Evolutionary conservation across 2,329 filamentous ascomycete species (phyloP), one percentile per base, ranked within the genome.

Genomic region (Ceratocystis ficicola): DNA sequence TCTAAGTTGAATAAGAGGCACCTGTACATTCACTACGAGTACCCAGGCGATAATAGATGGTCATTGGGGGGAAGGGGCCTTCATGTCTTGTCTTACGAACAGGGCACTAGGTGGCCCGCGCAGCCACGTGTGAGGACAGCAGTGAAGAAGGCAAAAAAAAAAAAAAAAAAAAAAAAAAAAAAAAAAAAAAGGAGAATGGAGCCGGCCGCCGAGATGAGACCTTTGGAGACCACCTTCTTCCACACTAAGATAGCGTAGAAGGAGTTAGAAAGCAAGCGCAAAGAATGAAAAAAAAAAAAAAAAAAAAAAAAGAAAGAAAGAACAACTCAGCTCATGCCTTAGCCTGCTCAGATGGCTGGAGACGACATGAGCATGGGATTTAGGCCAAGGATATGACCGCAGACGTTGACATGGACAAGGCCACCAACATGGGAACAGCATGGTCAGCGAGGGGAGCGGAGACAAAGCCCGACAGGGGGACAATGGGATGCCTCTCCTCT

Each of bases 401-500:
- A 12, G 46, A 22, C 7, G 46, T 10, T n/a, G 22, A n/a, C 46
- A 50, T 50, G 52, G 52, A 57, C 22, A 57, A 6, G 52, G 52
- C 20, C 20, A 25, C 12, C 12, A 32, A 17, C 52, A 57, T 30
- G 25, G 52, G 10, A 55, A 55, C 5, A 48, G 46, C 46, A 48
- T 20, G 17, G 46, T 8, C 15, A 20, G 44, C 44, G 20, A 52
- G 20, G 46, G 12, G 48, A 52, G 25, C 48, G 20, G 48, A 8
- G 48, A 52, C 20, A 52, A 10, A 52, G 48, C 6, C 48, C 8
- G 10, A 28, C 48, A 52, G 48, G 48, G 36, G 55, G 28, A 52
- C n/a, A n/a, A 59, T 59, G 55, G 55, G 55, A 59, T 59, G 55
- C 55, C 55, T 59, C 28, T 59, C 55, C 55, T 59, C 28, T 59